These are phyloP conservation scores for Nicotiana knightiana DNA, from an alignment of 257 asterid genomes.

Conservation along the genomic window DNA sequence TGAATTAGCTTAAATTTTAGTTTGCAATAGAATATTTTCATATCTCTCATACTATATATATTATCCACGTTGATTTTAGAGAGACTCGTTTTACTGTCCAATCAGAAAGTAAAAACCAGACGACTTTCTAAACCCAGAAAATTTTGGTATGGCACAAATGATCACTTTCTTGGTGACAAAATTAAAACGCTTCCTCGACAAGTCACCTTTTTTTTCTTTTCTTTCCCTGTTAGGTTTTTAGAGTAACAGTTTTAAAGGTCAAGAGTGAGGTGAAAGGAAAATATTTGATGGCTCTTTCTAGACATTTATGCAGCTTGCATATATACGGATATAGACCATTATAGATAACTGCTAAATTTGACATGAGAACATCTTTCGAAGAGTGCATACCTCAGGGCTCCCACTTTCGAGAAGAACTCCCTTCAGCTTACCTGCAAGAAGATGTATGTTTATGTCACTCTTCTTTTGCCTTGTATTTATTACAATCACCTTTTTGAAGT, in stretches of 20 bases:
- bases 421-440: slow-evolving; percentile 72
- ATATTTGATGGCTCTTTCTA: not conserved
- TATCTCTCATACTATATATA: not conserved
- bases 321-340: not conserved
- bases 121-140: not conserved
- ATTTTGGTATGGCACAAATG: not conserved
- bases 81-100: not conserved
- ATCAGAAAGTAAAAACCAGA: not conserved
- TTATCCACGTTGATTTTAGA: not conserved
- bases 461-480: not conserved
- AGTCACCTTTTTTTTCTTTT: not conserved
- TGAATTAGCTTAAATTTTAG: not conserved
- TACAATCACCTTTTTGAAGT: not conserved
- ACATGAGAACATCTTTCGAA: not conserved
- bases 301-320: not conserved
- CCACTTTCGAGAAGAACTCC: slow-evolving; percentile 95
- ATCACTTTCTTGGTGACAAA: not conserved
- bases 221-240: not conserved
- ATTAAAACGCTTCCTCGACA: not conserved
- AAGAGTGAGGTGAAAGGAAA: not conserved
- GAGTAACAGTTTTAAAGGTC: not conserved
- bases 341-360: not conserved
- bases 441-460: not conserved
- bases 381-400: slow-evolving; percentile 65
- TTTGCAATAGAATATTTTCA: not conserved